Evolutionary conservation across 371 early-diverging fungal genomes (phyloP), one percentile per base, ranked within the genome.

Genomic region (Gilbertella persicaria): DNA sequence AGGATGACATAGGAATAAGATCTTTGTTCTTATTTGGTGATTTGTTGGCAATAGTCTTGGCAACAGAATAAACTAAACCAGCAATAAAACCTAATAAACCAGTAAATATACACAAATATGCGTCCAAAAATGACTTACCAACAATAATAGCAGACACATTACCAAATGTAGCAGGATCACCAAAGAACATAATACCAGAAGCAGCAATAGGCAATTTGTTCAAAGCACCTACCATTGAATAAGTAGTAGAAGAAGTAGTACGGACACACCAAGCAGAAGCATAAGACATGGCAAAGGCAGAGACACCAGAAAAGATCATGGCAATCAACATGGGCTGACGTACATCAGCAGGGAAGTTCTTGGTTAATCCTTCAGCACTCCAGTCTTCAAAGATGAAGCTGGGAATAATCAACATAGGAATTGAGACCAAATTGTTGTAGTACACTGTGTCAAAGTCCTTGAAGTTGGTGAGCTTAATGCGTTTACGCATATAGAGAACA

Each of bases 161-260:
- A 16, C 88, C 93, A 36, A 84, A 66, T 0, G 94, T 91, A 20
- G 91, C 87, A 16, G 90, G 87, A 59, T 93, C 97, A 37, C 85
- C 85, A 72, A 98, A 93, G 73, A 96, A 96, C n/a, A 98, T 45
- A 76, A 99, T 95, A 25, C 99, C 99, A 47, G 93, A 89, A 28
- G 96, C 77, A 17, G 99, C 94, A 45, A 99, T 91, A 7, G 99
- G 95, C 24, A 99, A 78, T 66, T 99, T 99, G 78, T 99, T 99
- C 33, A 99, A 84, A 9, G 99, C 97, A 14, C 99, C 99, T 16
- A 96, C 92, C 98, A 99, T 99, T 44, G 92, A 92, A 74, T 97
- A 94, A 0, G 99, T 98, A 9, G 99, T 99, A 1, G 98, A 94
- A 3, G 87, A 85, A 14, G 99, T 94, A 5, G 90, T 89, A 55